These are phyloP conservation scores for Eucalyptus rudis DNA, from an alignment of 345 rosid genomes.

Conservation along the genomic window DNA sequence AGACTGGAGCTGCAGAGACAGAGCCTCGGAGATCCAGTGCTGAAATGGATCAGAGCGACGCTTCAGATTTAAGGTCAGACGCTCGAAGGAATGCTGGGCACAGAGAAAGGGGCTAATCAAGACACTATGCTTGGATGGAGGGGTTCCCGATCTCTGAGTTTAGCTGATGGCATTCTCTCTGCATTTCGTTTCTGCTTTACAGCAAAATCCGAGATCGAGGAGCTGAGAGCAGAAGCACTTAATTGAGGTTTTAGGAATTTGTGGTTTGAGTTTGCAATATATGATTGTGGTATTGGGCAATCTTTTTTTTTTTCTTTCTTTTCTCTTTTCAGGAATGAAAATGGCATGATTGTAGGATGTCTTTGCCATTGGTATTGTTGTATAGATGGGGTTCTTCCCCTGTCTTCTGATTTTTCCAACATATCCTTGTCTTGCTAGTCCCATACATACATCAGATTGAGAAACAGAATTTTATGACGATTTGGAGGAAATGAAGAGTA, in stretches of 20 bases:
- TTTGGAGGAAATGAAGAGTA: not conserved
- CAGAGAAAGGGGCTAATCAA: constrained; percentile 1
- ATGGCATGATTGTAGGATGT: not conserved
- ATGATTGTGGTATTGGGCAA: not conserved
- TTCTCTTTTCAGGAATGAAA: not conserved
- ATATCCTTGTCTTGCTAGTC: not conserved
- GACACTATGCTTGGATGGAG: not conserved
- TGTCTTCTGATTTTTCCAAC: not conserved
- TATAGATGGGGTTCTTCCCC: not conserved
- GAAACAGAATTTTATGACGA: not conserved
- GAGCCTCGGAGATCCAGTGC: constrained; percentile 34
- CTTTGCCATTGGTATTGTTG: not conserved
- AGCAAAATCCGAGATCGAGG: not conserved
- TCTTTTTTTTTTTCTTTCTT: not conserved
- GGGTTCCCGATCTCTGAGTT: not conserved
- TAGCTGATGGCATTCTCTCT: not conserved
- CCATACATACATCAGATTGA: not conserved
- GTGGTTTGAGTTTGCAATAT: not conserved
- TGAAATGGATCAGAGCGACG: constrained; percentile 30
- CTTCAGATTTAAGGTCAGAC: constrained; percentile 7
- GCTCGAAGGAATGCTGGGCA: not conserved
- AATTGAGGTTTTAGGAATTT: not conserved
- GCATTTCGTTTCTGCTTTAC: not conserved
- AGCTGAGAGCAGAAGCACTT: not conserved
- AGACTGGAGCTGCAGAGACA: constrained; percentile 10